Evolutionary conservation across 306 rosid species (phyloP), one percentile per base, ranked within the genome.

Genomic region (Trichosanthes cucumerina): DNA sequence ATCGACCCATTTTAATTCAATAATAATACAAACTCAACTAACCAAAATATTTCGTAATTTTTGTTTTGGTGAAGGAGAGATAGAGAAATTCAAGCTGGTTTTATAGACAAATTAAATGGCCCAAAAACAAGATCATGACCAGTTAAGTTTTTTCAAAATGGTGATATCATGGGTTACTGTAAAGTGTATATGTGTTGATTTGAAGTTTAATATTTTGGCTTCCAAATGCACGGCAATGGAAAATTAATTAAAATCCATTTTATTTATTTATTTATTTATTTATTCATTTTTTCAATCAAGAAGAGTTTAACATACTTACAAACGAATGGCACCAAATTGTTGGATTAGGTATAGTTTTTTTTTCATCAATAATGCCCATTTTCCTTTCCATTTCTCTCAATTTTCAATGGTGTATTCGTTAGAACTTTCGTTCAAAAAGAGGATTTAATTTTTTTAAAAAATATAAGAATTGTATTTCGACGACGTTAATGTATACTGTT

Each of bases 1-100:
- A 79, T 71, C 98, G 85, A 1, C 93, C 97, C 98, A 94, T 94
- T 11, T 34, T 82, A 9, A 78, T n/a, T n/a, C n/a, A n/a, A n/a
- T n/a, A n/a, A n/a, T n/a, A 38, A 58, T 0, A n/a, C 46, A 16
- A 28, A 58, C 19, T 62, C 10, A 31, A 31, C 21, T 14, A 31
- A 7, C 1, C 13, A 4, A 9, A 9, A 60, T 5, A 19, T 46
- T 38, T 34, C 6, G 19, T n/a, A 26, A 5, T 23, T 78, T 21
- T 28, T 38, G 33, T 39, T 77, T 28, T 62, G 66, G 58, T 28
- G 31, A n/a, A 57, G 64, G 2, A n/a, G 14, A 41, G 23, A 77
- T 0, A 24, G 71, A 64, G 26, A 81, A 33, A 9, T 8, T 18
- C 23, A 21, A 19, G 58, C 8, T 10, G 47, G 1, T 50, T 74